A percentile compares a stretch with the other conserved stretches of the same genome.
Evolutionary conservation across 805 yeast genomes (phyloP).

Genomic region (Kodamaea neixiangensis): DNA sequence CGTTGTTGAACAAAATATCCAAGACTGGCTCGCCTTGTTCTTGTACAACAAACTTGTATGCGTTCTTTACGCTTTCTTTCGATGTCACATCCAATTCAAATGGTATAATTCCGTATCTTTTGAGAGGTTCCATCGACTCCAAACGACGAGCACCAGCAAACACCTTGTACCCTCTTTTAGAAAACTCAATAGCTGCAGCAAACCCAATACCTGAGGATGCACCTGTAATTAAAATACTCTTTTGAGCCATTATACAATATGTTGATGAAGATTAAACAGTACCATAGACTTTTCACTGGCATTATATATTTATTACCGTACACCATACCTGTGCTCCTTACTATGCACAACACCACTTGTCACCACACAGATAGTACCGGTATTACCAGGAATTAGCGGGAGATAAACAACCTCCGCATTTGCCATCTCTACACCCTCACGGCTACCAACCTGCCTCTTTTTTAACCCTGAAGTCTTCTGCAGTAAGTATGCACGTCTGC

Average conservation of each 20-base stretch:
- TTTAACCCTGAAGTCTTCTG: too few species aligned
- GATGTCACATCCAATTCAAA: conserved; percentile 61
- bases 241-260: conserved; percentile 8
- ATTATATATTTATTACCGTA: too few species aligned
- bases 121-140: conserved; percentile 56
- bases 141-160: conserved; percentile 75
- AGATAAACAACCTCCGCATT: too few species aligned
- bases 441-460: too few species aligned
- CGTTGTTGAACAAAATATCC: conserved; percentile 71
- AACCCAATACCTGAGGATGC: conserved; percentile 60
- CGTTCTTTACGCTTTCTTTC: conserved; percentile 45
- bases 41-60: conserved; percentile 40
- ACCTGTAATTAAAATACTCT: conserved; percentile 45
- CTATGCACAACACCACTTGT: too few species aligned
- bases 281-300: too few species aligned
- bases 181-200: conserved; percentile 50
- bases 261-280: too few species aligned
- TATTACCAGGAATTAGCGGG: too few species aligned
- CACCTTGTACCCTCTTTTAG: conserved; percentile 55
- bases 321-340: too few species aligned
- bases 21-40: conserved; percentile 38
- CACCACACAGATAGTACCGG: too few species aligned
- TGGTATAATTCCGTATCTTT: conserved; percentile 44
- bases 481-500: too few species aligned
- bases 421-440: too few species aligned